phyloP scores from a whole-genome alignment of 2,329 filamentous ascomycete genomes.

The Massarina eburnea region DNA sequence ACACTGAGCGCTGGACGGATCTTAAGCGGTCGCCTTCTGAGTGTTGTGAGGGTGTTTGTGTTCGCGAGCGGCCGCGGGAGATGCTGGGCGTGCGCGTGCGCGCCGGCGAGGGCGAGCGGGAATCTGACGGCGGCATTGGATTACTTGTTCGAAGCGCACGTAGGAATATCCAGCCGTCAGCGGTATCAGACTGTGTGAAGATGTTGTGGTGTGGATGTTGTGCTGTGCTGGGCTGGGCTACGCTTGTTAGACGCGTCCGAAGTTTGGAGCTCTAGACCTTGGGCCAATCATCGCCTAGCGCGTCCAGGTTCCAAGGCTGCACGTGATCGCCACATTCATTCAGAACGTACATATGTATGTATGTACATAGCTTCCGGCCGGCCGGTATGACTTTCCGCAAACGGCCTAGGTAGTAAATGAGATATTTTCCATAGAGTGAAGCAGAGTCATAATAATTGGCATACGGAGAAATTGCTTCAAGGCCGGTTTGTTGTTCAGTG shows the following conservation, averaged over 20 bases:
- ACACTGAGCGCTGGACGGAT: conserved; percentile 41
- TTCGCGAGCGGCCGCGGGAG: conserved; percentile 43
- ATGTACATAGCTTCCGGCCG: too few relatives aligned
- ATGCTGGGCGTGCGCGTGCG: conserved; percentile 36
- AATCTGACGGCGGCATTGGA: conserved; percentile 18
- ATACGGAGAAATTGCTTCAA: too few relatives aligned
- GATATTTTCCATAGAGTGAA: too few relatives aligned
- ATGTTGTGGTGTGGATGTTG: background rate
- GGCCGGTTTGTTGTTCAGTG: too few relatives aligned
- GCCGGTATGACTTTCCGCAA: too few relatives aligned
- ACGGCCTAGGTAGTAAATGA: too few relatives aligned
- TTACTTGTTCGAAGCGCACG: background rate
- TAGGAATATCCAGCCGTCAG: background rate
- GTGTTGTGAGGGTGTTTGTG: conserved; percentile 26
- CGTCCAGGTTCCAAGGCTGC: background rate
- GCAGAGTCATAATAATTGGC: too few relatives aligned
- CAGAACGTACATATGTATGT: too few relatives aligned
- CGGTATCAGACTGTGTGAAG: background rate
- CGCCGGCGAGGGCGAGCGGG: conserved; percentile 23
- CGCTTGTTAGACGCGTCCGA: conserved; percentile 15
- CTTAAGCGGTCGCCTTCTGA: conserved; percentile 26
- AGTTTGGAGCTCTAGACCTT: conserved; percentile 8
- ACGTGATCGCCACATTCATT: conserved; percentile 13
- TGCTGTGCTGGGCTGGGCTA: too few relatives aligned
- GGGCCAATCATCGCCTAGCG: conserved; percentile 4